Conservation (phyloP, 2,329 filamentous ascomycete genomes). For the Lasiodiplodia gonubiensis region DNA sequence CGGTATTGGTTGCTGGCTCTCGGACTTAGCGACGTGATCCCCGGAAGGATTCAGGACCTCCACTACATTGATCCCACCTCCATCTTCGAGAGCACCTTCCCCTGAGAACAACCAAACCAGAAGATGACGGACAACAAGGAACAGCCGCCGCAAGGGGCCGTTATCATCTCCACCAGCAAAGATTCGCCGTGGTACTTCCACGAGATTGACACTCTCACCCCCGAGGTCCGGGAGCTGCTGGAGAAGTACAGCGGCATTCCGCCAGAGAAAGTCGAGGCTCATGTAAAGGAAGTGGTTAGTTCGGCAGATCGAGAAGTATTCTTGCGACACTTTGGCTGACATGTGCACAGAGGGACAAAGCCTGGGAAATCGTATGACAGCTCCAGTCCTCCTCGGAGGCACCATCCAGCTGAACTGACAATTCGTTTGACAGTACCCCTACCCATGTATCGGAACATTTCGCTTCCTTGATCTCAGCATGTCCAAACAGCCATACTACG, state of each 20-base stretch:
- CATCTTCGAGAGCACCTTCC: not conserved
- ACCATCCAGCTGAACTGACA: not conserved
- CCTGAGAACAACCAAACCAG: not conserved
- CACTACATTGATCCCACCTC: not conserved
- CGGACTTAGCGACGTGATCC: not conserved
- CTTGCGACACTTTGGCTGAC: constrained; percentile 10
- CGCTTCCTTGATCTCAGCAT: constrained; percentile 45
- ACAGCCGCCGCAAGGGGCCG: not conserved
- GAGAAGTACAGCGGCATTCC: constrained; percentile 49
- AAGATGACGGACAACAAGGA: constrained; percentile 11
- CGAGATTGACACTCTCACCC: constrained; percentile 39
- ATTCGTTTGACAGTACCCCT: constrained; percentile 31
- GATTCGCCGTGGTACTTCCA: constrained; percentile 41
- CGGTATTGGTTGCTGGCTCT: not conserved
- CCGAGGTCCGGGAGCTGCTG: constrained; percentile 42
- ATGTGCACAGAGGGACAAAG: constrained; percentile 37
- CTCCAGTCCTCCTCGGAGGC: not conserved
- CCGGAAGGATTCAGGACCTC: not conserved
- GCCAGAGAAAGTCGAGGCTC: constrained; percentile 41
- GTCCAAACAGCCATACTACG: constrained; percentile 36
- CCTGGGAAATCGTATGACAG: constrained; percentile 39
- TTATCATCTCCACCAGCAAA: constrained; percentile 24
- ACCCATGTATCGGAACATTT: constrained; percentile 46
- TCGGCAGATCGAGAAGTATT: not conserved
- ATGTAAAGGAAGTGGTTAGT: constrained; percentile 45